Evolutionary conservation across 352 stramenopile species (phyloP).

Genomic region (Phytophthora nicotianae): DNA sequence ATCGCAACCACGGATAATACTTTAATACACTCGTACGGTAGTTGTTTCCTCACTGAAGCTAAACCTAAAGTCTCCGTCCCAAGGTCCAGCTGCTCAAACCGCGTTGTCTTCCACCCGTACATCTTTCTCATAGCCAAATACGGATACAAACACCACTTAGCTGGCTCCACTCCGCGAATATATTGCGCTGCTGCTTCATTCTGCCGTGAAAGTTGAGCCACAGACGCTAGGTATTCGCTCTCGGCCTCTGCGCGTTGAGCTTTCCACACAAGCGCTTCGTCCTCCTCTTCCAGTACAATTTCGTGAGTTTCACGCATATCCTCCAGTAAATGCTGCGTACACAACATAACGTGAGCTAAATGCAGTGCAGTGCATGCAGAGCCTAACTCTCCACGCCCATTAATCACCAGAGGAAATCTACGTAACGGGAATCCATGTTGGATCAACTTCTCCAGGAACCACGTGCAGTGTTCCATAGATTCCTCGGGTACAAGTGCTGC

Average conservation of each 20-base stretch:
- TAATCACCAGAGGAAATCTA: constrained; percentile 45
- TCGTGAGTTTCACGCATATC: constrained; percentile 31
- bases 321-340: constrained; percentile 43
- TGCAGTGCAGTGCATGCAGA: constrained; percentile 26
- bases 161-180: constrained; percentile 39
- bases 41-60: constrained; percentile 21
- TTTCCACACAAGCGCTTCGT: constrained; percentile 44
- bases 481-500: constrained; percentile 43
- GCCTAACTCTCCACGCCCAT: constrained; percentile 31
- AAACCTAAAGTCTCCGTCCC: constrained; percentile 21
- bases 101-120: constrained; percentile 59
- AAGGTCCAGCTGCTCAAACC: constrained; percentile 34
- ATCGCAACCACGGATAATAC: constrained; percentile 41
- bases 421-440: constrained; percentile 51
- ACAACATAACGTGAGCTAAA: constrained; percentile 42
- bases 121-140: constrained; percentile 44
- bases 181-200: constrained; percentile 45
- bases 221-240: constrained; percentile 38
- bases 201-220: constrained; percentile 37
- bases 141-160: constrained; percentile 53
- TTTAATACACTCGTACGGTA: constrained; percentile 52
- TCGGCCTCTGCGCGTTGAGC: constrained; percentile 48
- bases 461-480: constrained; percentile 35
- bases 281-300: constrained; percentile 25
- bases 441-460: constrained; percentile 54